Conservation (phyloP, 2,329 filamentous ascomycete genomes). For the Diaporthe longicolla region DNA sequence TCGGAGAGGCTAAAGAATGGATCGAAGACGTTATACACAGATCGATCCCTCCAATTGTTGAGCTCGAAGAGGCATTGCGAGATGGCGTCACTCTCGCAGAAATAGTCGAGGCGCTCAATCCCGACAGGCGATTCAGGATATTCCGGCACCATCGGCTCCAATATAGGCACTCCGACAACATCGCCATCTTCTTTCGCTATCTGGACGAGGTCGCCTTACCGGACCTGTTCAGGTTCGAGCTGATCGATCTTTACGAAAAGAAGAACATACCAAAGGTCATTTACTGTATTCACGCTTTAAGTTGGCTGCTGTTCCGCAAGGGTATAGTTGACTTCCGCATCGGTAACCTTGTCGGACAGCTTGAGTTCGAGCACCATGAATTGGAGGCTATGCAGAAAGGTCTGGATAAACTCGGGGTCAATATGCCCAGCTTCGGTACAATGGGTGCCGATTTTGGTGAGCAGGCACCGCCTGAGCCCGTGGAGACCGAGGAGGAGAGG, state of each 20-base stretch:
- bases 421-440: constrained; percentile 97
- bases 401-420: constrained; percentile 93
- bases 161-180: constrained; percentile 97
- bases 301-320: constrained; percentile 96
- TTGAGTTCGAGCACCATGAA: constrained; percentile 98
- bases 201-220: constrained; percentile 92
- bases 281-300: constrained; percentile 96
- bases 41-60: constrained; percentile 90
- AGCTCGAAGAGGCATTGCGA: constrained; percentile 91
- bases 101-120: constrained; percentile 89
- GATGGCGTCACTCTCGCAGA: constrained; percentile 96
- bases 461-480: constrained; percentile 75
- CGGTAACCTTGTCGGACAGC: constrained; percentile 94
- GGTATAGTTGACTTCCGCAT: constrained; percentile 96
- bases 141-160: constrained; percentile 89
- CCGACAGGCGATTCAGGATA: constrained; percentile 81
- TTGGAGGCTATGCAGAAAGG: constrained; percentile 97
- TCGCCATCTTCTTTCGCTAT: constrained; percentile 95
- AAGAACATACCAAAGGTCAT: constrained; percentile 99
- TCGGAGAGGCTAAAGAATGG: constrained; percentile 99
- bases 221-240: constrained; percentile 95
- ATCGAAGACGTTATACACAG: constrained; percentile 91
- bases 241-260: constrained; percentile 98
- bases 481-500: constrained; percentile 92
- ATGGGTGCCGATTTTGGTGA: constrained; percentile 97